Percentiles rank a stretch among this genome's conserved stretches.
These are phyloP conservation scores for Baorangia bicolor DNA, from an alignment of 768 basidiomycete species.

Conservation along the genomic window DNA sequence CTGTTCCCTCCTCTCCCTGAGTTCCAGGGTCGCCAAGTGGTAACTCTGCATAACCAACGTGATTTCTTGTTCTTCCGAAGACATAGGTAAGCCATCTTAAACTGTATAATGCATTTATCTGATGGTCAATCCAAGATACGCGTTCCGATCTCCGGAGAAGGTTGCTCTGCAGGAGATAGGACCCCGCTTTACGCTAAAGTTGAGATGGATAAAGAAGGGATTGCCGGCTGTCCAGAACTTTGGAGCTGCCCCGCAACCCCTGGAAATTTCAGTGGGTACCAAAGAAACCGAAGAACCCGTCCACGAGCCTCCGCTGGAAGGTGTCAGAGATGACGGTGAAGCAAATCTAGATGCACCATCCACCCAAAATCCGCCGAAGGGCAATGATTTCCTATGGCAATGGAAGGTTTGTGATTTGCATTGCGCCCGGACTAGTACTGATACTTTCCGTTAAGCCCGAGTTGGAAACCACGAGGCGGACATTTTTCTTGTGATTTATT, in stretches of 20 bases:
- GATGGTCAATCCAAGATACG: conserved; percentile 56
- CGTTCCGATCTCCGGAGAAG: conserved; percentile 87
- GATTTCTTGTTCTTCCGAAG: conserved; percentile 98
- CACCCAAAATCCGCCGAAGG: conserved; percentile 51
- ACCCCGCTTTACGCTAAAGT: conserved; percentile 93
- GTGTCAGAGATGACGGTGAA: conserved; percentile 18
- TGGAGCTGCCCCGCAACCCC: conserved; percentile 57
- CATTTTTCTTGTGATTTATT: conserved; percentile 79
- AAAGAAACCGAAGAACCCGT: conserved; percentile 27
- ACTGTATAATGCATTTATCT: not conserved
- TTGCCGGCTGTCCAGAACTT: conserved; percentile 76
- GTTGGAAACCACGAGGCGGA: conserved; percentile 84
- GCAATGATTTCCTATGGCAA: conserved; percentile 81
- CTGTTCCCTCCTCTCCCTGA: conserved; percentile 94
- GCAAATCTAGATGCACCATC: conserved; percentile 6
- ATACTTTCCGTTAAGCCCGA: conserved; percentile 61
- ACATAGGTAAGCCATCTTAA: conserved; percentile 64
- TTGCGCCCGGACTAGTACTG: not conserved
- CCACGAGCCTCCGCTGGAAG: conserved; percentile 17
- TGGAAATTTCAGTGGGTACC: conserved; percentile 50
- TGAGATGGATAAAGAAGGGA: conserved; percentile 86
- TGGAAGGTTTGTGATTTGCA: conserved; percentile 70
- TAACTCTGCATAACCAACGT: conserved; percentile 94
- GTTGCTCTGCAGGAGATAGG: conserved; percentile 97
- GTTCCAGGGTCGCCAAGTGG: conserved; percentile 95